Percentiles rank a stretch among this genome's conserved stretches.
Conservation (phyloP, 768 basidiomycete species). For the Lactifluus volemus region DNA sequence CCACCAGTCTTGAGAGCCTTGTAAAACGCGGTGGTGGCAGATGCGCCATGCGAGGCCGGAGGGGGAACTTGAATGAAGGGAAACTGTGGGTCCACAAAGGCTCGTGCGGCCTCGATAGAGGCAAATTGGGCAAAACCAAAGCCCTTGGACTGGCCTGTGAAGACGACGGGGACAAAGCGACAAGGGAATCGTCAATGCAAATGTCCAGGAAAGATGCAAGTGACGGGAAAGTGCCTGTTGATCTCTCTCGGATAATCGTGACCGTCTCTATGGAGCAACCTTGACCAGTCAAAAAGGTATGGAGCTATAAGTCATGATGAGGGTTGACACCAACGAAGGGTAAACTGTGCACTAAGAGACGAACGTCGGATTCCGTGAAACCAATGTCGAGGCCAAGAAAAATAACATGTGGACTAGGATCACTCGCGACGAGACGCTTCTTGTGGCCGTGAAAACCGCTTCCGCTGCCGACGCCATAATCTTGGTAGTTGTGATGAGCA, state of each 20-base stretch:
- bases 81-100: constrained; percentile 85
- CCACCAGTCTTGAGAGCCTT: constrained; percentile 63
- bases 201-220: constrained; percentile 50
- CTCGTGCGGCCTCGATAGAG: constrained; percentile 74
- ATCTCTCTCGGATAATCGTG: constrained; percentile 94
- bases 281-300: constrained; percentile 63
- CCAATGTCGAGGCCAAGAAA: constrained; percentile 91
- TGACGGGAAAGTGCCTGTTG: constrained; percentile 90
- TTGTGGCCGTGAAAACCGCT: constrained; percentile 33
- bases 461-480: constrained; percentile 19
- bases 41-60: constrained; percentile 78
- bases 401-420: constrained; percentile 88
- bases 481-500: constrained; percentile 26
- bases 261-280: constrained; percentile 76
- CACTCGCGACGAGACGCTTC: constrained; percentile 75
- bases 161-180: constrained; percentile 5
- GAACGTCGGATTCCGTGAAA: constrained; percentile 88
- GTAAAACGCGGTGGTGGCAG: constrained; percentile 61
- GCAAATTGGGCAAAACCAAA: constrained; percentile 97
- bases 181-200: constrained; percentile 57
- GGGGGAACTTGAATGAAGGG: constrained; percentile 92
- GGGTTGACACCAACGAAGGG: constrained; percentile 23
- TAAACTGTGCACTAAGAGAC: constrained; percentile 32
- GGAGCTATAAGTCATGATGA: constrained; percentile 46
- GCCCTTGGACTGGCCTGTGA: constrained; percentile 79